Evolutionary conservation across 2,329 filamentous ascomycete species (phyloP).

Genomic region (Mollisiaceae sp.): DNA sequence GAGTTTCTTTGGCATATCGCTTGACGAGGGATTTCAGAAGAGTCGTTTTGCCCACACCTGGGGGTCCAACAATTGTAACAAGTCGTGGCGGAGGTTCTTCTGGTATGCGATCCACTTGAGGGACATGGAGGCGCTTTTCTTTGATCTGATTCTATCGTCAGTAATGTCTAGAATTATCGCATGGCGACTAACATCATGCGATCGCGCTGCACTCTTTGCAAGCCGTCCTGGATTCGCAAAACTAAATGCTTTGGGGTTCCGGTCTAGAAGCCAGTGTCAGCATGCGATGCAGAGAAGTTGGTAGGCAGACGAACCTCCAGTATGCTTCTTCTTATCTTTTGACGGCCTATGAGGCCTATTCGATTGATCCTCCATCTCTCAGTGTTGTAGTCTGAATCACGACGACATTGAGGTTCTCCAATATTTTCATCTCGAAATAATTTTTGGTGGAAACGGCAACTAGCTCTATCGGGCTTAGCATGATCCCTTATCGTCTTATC

Average conservation of each 20-base stretch:
- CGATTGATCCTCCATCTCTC: conserved; percentile 75
- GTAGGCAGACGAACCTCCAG: conserved; percentile 57
- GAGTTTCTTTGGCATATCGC: conserved; percentile 93
- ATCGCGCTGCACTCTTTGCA: conserved; percentile 51
- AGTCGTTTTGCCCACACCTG: conserved; percentile 94
- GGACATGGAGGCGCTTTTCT: conserved; percentile 95
- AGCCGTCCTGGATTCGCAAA: conserved; percentile 45
- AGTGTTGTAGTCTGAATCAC: conserved; percentile 2
- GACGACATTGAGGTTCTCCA: conserved; percentile 13
- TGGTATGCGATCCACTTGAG: conserved; percentile 91
- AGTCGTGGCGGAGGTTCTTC: conserved; percentile 94
- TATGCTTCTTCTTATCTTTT: conserved; percentile 85
- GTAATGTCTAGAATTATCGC: neutral
- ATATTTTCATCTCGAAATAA: conserved; percentile 20
- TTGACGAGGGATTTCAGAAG: conserved; percentile 93
- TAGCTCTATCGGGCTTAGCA: conserved; percentile 18
- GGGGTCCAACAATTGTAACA: conserved; percentile 92
- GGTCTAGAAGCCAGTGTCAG: conserved; percentile 34
- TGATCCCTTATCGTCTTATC: conserved; percentile 11
- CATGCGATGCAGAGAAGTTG: neutral
- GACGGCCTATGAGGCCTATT: conserved; percentile 85
- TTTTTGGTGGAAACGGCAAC: no score
- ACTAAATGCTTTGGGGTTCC: conserved; percentile 45
- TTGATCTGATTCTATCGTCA: conserved; percentile 65
- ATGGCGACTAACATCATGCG: conserved; percentile 55